Percentiles rank a stretch among this genome's conserved stretches.
These are phyloP conservation scores for Brassica juncea DNA, from an alignment of 345 rosid genomes.

Conservation along the genomic window DNA sequence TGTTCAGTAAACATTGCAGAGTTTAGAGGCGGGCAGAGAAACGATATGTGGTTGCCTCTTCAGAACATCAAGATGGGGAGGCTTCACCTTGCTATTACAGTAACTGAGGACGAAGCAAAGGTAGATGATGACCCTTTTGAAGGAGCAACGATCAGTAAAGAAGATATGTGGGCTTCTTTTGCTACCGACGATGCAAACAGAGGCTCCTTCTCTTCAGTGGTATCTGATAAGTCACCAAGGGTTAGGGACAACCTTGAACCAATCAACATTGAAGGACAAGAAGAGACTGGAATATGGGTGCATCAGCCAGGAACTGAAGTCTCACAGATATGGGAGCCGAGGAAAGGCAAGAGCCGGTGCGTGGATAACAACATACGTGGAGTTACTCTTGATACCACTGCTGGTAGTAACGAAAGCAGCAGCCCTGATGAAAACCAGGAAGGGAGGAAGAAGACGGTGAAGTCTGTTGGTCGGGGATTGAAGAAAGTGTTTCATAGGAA, in stretches of 20 bases:
- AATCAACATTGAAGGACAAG: constrained; percentile 70
- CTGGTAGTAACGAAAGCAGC: constrained; percentile 51
- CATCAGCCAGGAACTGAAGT: constrained; percentile 85
- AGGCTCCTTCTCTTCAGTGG: constrained; percentile 52
- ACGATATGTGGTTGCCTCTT: constrained; percentile 91
- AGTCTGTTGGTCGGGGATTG: constrained; percentile 50
- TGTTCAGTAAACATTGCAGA: constrained; percentile 65
- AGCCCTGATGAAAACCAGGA: constrained; percentile 53
- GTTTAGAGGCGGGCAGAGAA: constrained; percentile 70
- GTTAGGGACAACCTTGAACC: constrained; percentile 69
- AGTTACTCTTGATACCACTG: constrained; percentile 43
- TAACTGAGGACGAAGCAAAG: constrained; percentile 55
- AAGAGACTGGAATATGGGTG: constrained; percentile 77
- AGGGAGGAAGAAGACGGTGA: constrained; percentile 35
- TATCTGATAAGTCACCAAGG: constrained; percentile 52
- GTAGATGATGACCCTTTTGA: constrained; percentile 44
- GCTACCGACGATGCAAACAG: constrained; percentile 39
- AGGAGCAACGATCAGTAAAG: constrained; percentile 45
- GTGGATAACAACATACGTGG: constrained; percentile 47
- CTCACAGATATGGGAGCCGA: constrained; percentile 78
- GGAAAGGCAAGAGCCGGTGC: constrained; percentile 67
- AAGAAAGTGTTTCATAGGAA: constrained; percentile 54
- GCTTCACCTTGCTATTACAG: constrained; percentile 80
- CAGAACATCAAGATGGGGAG: constrained; percentile 77
- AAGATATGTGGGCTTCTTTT: constrained; percentile 48